Conservation (phyloP, 2,329 filamentous ascomycete species). For the Daldinia sp. region DNA sequence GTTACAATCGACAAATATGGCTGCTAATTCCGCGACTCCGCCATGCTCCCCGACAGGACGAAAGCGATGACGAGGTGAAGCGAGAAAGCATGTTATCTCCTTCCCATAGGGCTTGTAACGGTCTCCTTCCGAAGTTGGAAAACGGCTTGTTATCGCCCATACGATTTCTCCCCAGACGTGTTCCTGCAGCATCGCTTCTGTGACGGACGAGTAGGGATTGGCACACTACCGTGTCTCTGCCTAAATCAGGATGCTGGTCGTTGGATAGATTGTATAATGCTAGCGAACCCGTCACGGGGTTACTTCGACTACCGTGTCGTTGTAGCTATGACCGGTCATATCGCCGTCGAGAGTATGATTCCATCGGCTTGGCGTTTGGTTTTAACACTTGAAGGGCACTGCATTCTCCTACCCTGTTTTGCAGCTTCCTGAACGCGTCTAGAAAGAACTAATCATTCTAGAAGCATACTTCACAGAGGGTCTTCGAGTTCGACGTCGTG, state of each 20-base stretch:
- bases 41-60: conserved; percentile 4
- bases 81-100: conserved; percentile 20
- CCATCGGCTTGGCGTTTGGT: conserved; percentile 26
- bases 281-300: conserved; percentile 14
- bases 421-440: conserved; percentile 31
- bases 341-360: conserved; percentile 33
- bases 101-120: conserved; percentile 6
- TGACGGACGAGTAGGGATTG: conserved; percentile 3
- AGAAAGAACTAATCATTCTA: conserved; percentile 20
- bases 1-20: conserved; percentile 21
- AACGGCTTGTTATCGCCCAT: conserved; percentile 27
- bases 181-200: conserved; percentile 27
- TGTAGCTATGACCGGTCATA: conserved; percentile 28
- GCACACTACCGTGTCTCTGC: conserved; percentile 20
- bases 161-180: conserved; percentile 4
- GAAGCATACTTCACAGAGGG: conserved; percentile 13
- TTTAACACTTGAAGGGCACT: conserved; percentile 8
- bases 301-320: conserved; percentile 17
- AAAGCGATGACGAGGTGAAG: conserved; percentile 1
- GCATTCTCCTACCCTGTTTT: conserved; percentile 12
- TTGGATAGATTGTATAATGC: conserved; percentile 16
- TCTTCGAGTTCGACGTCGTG: conserved; percentile 1
- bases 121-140: conserved; percentile 33
- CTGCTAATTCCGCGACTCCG: conserved; percentile 14
- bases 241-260: conserved; percentile 20